A percentile compares a stretch with the other conserved stretches of the same genome.
These are phyloP conservation scores for Quercus tomentella DNA, from an alignment of 331 rosid species.

Conservation along the genomic window DNA sequence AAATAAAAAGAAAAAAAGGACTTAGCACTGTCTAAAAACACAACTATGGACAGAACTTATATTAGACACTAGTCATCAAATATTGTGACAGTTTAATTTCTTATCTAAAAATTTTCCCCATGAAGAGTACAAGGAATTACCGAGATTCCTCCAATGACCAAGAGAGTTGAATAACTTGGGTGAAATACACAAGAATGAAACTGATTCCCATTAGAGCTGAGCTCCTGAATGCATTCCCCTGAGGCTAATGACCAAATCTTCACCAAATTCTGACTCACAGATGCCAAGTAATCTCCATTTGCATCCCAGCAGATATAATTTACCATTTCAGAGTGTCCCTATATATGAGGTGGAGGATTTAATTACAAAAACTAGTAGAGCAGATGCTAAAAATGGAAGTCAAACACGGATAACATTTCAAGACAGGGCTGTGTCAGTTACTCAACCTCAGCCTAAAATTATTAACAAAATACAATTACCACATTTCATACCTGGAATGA, in stretches of 20 bases:
- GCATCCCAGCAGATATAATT: constrained; percentile 50
- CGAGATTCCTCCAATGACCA: constrained; percentile 43
- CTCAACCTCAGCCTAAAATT: constrained; percentile 2
- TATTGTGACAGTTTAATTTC: not conserved
- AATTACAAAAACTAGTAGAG: not conserved
- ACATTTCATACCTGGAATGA: constrained; percentile 34
- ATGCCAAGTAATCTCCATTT: constrained; percentile 38
- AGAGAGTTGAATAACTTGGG: constrained; percentile 44
- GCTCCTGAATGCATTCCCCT: constrained; percentile 51
- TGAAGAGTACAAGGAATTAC: constrained; percentile 24
- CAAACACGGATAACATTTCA: not conserved
- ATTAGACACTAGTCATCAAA: not conserved
- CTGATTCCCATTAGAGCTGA: constrained; percentile 28
- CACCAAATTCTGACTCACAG: constrained; percentile 43
- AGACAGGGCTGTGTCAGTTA: not conserved
- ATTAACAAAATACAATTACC: not conserved
- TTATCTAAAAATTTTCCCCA: not conserved
- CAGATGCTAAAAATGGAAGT: not conserved
- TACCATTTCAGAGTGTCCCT: constrained; percentile 51
- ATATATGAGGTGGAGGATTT: constrained; percentile 6
- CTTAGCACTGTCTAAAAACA: not conserved
- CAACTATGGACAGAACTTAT: not conserved
- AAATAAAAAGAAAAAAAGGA: not conserved
- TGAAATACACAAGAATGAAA: constrained; percentile 48
- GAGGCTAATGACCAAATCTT: constrained; percentile 42